Base-by-base conservation (phyloP, 192 early-diverging fungal genomes). In the Coemansia sp. region DNA sequence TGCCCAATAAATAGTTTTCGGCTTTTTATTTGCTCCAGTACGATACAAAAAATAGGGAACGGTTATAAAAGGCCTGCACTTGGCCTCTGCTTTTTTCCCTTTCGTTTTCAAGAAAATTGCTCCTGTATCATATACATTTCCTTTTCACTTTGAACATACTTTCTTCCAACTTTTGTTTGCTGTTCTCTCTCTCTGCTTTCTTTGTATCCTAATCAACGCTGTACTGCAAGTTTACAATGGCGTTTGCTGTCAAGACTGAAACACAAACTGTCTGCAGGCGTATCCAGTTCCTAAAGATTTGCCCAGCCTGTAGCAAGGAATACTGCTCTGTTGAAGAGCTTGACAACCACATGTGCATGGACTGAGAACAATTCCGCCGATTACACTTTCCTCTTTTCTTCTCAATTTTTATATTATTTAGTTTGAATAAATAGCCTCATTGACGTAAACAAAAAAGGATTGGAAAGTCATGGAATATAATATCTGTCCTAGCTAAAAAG, bases 281-380 rank as follows among this genome's bases (percentile, higher is more conserved):
- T 26, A 9, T 21, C 10, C 21, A 54, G 52, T 5, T 54, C 12
- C 52, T 54, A 7, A 54, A 54, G 26, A 26, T 54, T 9, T 54
- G 52, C 15, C 52, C 52, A 6, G 19, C 52, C 19, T 54, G 52
- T 23, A 54, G 26, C 52, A 54, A 54, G 52, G 52, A 54, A 54
- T 54, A 23, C 52, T 5, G 52, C 19, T 12, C 52, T 23, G 23
- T 54, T 26, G 23, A 54, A 4, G 52, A 54, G 52, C 23, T 54
- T 2, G 52, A 54, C 23, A 54, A 54, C 52, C 52, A 54, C 11
- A 54, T 54, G 52, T 54, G 52, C 26, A 10, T 23, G 8, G 52
- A 54, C 26, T 54, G 26, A 26, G 52, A 50, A 18, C 48, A 50
- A 50, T 4, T 18, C 48, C 0, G 16, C 6, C 19, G 48, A 18